Conservation (phyloP, 2,329 filamentous ascomycete species). For the Orbilia blumenaviensis region DNA sequence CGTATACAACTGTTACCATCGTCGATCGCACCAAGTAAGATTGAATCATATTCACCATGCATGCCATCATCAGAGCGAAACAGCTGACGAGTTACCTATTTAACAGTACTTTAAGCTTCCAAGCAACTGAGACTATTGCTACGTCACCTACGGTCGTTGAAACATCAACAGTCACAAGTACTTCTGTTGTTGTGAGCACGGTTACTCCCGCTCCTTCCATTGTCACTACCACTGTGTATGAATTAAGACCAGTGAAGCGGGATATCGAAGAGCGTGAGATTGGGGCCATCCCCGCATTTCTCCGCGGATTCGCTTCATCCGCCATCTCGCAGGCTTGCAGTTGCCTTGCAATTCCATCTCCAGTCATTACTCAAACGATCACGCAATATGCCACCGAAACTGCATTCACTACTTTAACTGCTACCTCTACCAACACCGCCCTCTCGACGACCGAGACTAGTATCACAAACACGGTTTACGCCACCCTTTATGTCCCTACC, state of each 20-base stretch:
- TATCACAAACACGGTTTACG: neutral
- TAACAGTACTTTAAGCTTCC: neutral
- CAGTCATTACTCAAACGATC: neutral
- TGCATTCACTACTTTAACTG: neutral
- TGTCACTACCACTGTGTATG: neutral
- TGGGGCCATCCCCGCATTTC: neutral
- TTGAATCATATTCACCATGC: no score
- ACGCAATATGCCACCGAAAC: neutral
- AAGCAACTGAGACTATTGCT: neutral
- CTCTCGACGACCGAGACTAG: neutral
- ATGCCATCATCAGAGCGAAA: no score
- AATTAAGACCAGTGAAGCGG: neutral
- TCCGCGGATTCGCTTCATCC: neutral
- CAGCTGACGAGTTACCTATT: no score
- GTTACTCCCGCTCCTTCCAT: neutral
- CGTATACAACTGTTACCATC: conserved; percentile 2
- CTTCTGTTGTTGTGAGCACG: neutral
- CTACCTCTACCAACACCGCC: neutral
- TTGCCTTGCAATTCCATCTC: neutral
- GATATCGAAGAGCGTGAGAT: neutral
- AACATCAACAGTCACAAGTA: neutral
- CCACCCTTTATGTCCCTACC: conserved; percentile 2
- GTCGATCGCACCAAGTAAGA: conserved; percentile 8
- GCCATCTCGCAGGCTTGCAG: neutral
- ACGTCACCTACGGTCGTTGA: neutral